Base-by-base conservation (phyloP, 2,329 filamentous ascomycete genomes). In the Penicillium nordicum region DNA sequence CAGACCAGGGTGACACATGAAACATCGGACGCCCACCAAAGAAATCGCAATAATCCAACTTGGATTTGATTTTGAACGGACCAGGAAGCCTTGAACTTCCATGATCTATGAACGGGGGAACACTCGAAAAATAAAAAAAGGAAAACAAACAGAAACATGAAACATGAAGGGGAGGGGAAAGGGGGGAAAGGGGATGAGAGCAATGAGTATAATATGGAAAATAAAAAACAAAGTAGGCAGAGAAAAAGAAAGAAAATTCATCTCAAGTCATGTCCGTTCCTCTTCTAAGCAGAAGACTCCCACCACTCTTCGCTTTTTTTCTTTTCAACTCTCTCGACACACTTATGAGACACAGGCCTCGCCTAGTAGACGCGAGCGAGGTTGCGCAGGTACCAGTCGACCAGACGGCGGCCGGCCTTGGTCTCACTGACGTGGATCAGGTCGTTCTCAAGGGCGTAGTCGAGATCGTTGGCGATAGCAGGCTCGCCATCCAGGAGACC, bases 341-440 rank as follows among this genome's bases (percentile, higher is more conserved):
- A 63, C 53, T 58, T 57, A 49, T 53, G 46, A 59, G 53, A 60
- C 29, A 48, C 44, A 18, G 37, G 42, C 48, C 49, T 2, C 36
- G 23, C 61, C 64, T 88, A 96, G 82, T 99, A 99, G 57, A 92
- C 95, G 75, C 94, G 88, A 59, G 92, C 90, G 71, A 99, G 82
- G 82, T 99, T 99, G 74, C 94, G 88, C 73, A 99, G 85, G 78
- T 99, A 99, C 94, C 94, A 99, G 79, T 99, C 94, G 64, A 99
- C 93, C 71, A 99, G 82, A 80, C 94, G 95, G 69, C 94, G 86
- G 72, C 94, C 94, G 58, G 97, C 92, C 87, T 99, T 99, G 66
- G 93, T 93, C 80, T 99, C 94, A 57, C 93, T 97, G 67, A 99
- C 94, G 79, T 99, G 94, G 75, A 99, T 99, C 69, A 99, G 80